Evolutionary conservation across 257 asterid species (phyloP), one percentile per base, ranked within the genome.

Genomic region (Solanum sejunctum): DNA sequence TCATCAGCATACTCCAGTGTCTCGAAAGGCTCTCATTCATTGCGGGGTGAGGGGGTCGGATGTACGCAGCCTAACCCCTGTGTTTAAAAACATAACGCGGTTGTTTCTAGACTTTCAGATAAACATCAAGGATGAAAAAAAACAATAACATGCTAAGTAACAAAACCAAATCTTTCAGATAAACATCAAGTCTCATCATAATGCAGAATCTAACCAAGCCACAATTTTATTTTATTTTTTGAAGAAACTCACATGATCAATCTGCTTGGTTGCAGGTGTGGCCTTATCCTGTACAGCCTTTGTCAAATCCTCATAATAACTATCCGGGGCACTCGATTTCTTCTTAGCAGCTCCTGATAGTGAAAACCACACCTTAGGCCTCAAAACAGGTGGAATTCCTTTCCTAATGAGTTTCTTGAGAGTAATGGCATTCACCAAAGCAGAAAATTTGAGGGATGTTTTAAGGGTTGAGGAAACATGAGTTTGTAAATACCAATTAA

Each of bases 261-360:
- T 96, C 94, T 96, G 99, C 86, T 93, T 95, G 84, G 99, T 94
- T 9, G 99, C 99, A 85, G 99, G 88, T 63, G 98, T 96, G 85
- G 93, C 93, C 86, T 95, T 95, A 86, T 91, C 95, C 85, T 87
- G 90, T 69, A 96, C 97, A 75, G 98, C 99, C 32, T 58, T 26
- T 60, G 88, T 91, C 90, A 96, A 87, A 88, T 96, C 99, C 85
- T 88, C 87, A 88, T 96, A 96, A 89, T 96, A 96, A 85, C 94
- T 93, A 17, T 96, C 99, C 4, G 99, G 99, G 71, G 94, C 99
- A 7, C 98, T 96, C 41, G 97, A 95, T 88, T 95, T 96, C 94
- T 96, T 96, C 94, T 95, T 95, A 47, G 98, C 98, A 45, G 99
- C 99, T 6, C 99, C 99, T 2, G 99, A 96, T 75, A 96, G 87